A percentile compares a stretch with the other conserved stretches of the same genome.
phyloP scores from a whole-genome alignment of 192 early-diverging fungal species.

The Coemansia sp. region DNA sequence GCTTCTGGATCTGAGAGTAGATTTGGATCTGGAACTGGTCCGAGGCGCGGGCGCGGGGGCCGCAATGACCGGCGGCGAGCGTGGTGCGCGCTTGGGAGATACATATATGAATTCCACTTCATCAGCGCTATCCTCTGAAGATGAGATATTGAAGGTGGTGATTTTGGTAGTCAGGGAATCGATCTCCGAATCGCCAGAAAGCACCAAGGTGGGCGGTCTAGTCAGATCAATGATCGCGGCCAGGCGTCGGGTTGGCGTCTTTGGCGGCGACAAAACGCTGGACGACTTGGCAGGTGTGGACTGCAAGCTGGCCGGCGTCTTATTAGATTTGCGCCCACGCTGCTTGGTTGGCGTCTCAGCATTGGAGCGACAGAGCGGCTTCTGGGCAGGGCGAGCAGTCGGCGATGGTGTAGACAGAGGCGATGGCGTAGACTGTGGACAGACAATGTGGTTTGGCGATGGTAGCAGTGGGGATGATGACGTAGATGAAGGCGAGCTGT shows the following conservation, averaged over 20 bases:
- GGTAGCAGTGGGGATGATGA: conserved; percentile 18
- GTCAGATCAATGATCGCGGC: conserved; percentile 30
- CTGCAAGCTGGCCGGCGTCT: background rate
- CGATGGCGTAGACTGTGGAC: too few species aligned
- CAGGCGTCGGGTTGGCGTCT: background rate
- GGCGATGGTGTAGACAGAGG: too few species aligned
- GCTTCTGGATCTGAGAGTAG: background rate
- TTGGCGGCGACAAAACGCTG: background rate
- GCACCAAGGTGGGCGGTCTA: conserved; percentile 1
- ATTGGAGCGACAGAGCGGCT: background rate
- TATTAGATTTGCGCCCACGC: background rate
- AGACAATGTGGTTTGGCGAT: background rate
- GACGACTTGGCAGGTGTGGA: background rate
- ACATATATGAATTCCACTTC: conserved; percentile 13
- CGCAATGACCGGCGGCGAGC: background rate
- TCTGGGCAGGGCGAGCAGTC: too few species aligned
- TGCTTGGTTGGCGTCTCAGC: conserved; percentile 25
- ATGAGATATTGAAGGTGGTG: conserved; percentile 29
- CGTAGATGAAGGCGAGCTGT: conserved; percentile 20
- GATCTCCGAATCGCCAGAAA: conserved; percentile 8
- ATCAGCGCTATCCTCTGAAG: conserved; percentile 25
- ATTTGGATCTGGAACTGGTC: background rate
- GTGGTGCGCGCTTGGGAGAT: background rate
- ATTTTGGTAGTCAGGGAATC: conserved; percentile 12
- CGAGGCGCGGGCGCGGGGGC: background rate